phyloP scores from a whole-genome alignment of 495 filamentous ascomycete genomes.

The Lasiosphaeris hirsuta region DNA sequence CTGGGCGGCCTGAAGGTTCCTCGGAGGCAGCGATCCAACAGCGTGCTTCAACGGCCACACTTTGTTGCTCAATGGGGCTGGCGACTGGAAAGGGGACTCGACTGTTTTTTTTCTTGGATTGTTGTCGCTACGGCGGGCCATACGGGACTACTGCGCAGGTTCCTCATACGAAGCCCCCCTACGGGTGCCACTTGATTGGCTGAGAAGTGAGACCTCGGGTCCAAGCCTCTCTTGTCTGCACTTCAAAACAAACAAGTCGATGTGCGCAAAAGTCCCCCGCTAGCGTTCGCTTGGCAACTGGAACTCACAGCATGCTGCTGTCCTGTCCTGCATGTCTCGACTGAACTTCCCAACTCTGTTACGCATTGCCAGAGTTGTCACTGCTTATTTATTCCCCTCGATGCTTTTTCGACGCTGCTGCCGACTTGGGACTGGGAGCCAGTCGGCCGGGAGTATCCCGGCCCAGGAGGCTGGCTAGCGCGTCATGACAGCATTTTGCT shows the following conservation, averaged over 20 bases:
- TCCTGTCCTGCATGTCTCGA: not conserved
- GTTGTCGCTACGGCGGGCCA: conserved; percentile 24
- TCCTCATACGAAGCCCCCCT: conserved; percentile 26
- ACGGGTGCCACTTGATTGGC: conserved; percentile 23
- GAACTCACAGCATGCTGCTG: not conserved
- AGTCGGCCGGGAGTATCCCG: conserved; percentile 6
- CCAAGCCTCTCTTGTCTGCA: conserved; percentile 21
- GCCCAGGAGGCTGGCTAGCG: conserved; percentile 2
- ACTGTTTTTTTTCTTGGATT: conserved; percentile 23
- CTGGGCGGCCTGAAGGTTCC: conserved; percentile 8
- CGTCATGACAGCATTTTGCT: conserved; percentile 18
- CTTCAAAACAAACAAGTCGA: conserved; percentile 34
- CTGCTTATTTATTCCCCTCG: no score
- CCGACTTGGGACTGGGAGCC: not conserved
- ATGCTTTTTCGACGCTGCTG: no score
- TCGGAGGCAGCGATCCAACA: conserved; percentile 18
- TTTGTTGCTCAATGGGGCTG: conserved; percentile 15
- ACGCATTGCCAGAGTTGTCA: no score
- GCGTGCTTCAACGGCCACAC: conserved; percentile 17
- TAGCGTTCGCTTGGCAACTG: conserved; percentile 5
- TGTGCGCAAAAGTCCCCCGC: conserved; percentile 18
- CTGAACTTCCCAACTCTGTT: no score
- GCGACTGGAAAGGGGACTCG: conserved; percentile 20
- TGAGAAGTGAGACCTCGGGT: conserved; percentile 7
- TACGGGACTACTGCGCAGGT: conserved; percentile 17